These are phyloP conservation scores for Sambucus nigra DNA, from an alignment of 129 eudicot species.

Conservation along the genomic window DNA sequence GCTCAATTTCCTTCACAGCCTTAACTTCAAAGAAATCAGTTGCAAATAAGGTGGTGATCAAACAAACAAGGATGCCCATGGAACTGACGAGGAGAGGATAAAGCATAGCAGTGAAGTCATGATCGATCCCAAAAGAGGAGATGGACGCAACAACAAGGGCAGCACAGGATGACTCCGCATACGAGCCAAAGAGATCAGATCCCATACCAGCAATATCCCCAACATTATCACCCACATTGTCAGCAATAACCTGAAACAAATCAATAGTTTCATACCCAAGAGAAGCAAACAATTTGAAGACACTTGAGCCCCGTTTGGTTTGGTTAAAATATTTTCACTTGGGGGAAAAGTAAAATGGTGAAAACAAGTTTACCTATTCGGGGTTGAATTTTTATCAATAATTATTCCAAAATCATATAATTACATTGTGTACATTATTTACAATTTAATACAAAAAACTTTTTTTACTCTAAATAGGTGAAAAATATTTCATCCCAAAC, in stretches of 20 bases:
- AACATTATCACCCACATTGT: slow-evolving; percentile 39
- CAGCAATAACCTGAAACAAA: slow-evolving; percentile 18
- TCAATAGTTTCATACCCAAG: neutral
- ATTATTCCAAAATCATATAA: too few species aligned
- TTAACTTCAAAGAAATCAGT: slow-evolving; percentile 29
- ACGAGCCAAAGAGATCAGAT: slow-evolving; percentile 39
- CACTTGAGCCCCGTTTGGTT: too few species aligned
- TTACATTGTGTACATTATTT: too few species aligned
- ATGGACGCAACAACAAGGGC: slow-evolving; percentile 46
- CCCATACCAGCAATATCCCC: slow-evolving; percentile 54
- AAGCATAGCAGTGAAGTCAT: slow-evolving; percentile 36
- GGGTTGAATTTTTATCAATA: too few species aligned
- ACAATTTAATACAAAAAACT: too few species aligned
- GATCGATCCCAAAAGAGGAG: slow-evolving; percentile 36
- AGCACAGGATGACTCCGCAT: slow-evolving; percentile 32
- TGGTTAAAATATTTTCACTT: too few species aligned
- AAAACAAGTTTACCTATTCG: too few species aligned
- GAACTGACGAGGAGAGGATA: slow-evolving; percentile 41
- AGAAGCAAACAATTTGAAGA: slow-evolving; percentile 2
- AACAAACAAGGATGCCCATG: slow-evolving; percentile 33
- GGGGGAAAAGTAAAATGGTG: too few species aligned
- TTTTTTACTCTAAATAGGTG: too few species aligned
- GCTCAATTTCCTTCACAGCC: slow-evolving; percentile 31
- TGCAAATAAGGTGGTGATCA: slow-evolving; percentile 28
- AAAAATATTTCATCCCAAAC: too few species aligned